These are phyloP conservation scores for Drechslerella coelobrocha DNA, from an alignment of 2,329 filamentous ascomycete genomes.

Conservation along the genomic window DNA sequence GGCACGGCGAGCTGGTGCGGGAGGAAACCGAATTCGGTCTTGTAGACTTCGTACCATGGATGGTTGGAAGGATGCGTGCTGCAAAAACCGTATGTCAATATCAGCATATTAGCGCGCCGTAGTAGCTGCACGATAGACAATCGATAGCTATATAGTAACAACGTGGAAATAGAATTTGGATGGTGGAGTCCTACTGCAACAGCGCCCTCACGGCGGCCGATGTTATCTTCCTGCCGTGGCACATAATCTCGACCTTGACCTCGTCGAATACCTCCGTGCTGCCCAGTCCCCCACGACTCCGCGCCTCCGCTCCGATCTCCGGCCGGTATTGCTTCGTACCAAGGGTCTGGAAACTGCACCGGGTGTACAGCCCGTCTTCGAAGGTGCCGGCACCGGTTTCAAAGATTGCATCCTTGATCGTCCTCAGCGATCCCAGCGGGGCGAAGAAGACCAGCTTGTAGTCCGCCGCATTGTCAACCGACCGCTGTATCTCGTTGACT, in stretches of 20 bases:
- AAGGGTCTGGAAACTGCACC: slow-evolving; percentile 40
- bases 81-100: background rate
- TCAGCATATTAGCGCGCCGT: too few relatives aligned
- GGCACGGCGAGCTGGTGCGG: slow-evolving; percentile 3
- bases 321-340: slow-evolving; percentile 35
- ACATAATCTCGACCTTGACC: slow-evolving; percentile 32
- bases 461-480: slow-evolving; percentile 20
- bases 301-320: slow-evolving; percentile 13
- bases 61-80: slow-evolving; percentile 29
- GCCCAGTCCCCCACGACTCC: background rate
- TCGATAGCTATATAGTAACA: background rate
- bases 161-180: background rate
- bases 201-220: slow-evolving; percentile 29
- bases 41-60: slow-evolving; percentile 37
- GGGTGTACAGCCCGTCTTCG: slow-evolving; percentile 18
- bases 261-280: slow-evolving; percentile 14
- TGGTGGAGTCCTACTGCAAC: slow-evolving; percentile 17
- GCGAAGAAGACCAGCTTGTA: slow-evolving; percentile 40
- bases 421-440: slow-evolving; percentile 1
- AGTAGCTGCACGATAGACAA: background rate
- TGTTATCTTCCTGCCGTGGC: slow-evolving; percentile 25
- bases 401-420: slow-evolving; percentile 39
- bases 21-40: slow-evolving; percentile 31
- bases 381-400: slow-evolving; percentile 27
- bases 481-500: slow-evolving; percentile 29